A percentile compares a stretch with the other conserved stretches of the same genome.
Evolutionary conservation across 495 filamentous ascomycete genomes (phyloP).

Genomic region (Durotheca rogersii): DNA sequence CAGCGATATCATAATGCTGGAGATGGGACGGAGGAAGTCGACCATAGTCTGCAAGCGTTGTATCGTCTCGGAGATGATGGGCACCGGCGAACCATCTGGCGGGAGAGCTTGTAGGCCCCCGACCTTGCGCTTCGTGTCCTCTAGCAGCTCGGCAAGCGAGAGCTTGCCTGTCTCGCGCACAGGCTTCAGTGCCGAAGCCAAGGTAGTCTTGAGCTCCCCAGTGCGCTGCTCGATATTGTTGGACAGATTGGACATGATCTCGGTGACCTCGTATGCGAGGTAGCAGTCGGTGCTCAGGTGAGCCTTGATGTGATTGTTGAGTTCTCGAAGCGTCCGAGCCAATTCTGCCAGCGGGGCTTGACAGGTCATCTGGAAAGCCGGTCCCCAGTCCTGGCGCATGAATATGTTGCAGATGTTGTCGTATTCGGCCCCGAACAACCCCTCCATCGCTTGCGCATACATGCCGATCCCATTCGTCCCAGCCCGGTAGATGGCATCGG

Average conservation of each 20-base stretch:
- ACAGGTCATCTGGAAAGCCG: conserved; percentile 74
- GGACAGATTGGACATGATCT: conserved; percentile 80
- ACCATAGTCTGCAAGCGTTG: conserved; percentile 82
- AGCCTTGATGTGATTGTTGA: conserved; percentile 83
- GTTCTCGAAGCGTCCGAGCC: conserved; percentile 78
- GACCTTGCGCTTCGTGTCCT: conserved; percentile 77
- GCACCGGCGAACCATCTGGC: conserved; percentile 72
- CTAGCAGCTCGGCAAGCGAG: conserved; percentile 79
- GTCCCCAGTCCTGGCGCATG: conserved; percentile 76
- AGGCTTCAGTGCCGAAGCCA: conserved; percentile 83
- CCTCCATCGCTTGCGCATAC: conserved; percentile 85
- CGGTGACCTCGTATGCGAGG: conserved; percentile 92
- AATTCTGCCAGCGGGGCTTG: conserved; percentile 75
- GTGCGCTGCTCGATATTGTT: conserved; percentile 77
- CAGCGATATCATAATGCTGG: conserved; percentile 84
- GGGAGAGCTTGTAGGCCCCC: conserved; percentile 65
- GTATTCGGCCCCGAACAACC: conserved; percentile 82
- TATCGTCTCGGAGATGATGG: conserved; percentile 82
- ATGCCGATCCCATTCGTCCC: conserved; percentile 92
- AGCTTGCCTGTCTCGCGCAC: conserved; percentile 88
- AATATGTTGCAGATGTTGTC: conserved; percentile 85
- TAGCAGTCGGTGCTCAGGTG: conserved; percentile 93
- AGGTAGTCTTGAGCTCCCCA: conserved; percentile 78
- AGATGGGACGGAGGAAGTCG: conserved; percentile 80
- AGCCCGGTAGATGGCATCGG: conserved; percentile 79